A percentile compares a stretch with the other conserved stretches of the same genome.
Evolutionary conservation across 805 yeast species (phyloP).

Genomic region (Yamadazyma akitaensis): DNA sequence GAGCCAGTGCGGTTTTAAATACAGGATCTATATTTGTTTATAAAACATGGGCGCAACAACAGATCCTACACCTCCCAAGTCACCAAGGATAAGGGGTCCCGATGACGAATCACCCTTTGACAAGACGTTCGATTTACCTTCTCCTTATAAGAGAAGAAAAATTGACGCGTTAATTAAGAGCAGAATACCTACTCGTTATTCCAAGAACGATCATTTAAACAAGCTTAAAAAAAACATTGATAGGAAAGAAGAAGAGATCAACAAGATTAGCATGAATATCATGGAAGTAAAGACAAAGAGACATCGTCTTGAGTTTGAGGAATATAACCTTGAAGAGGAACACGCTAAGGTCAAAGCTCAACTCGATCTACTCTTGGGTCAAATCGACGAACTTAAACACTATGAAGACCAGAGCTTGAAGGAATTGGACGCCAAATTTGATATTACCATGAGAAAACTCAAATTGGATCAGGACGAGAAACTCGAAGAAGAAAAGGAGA

Average conservation of each 20-base stretch:
- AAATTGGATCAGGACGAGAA: constrained; percentile 19
- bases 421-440: constrained; percentile 23
- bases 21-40: constrained; percentile 5
- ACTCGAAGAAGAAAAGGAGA: constrained; percentile 25
- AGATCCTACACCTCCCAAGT: background rate
- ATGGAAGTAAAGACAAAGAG: constrained; percentile 35
- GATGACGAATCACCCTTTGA: background rate
- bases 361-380: constrained; percentile 29
- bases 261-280: constrained; percentile 16
- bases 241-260: constrained; percentile 17
- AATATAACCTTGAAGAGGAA: constrained; percentile 30
- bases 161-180: constrained; percentile 4
- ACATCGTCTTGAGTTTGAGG: constrained; percentile 35
- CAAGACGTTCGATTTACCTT: constrained; percentile 1
- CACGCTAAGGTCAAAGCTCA: constrained; percentile 37
- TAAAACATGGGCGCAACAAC: background rate
- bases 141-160: constrained; percentile 7
- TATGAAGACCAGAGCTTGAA: constrained; percentile 22
- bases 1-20: constrained; percentile 1
- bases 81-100: background rate
- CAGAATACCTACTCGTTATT: constrained; percentile 13
- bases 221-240: constrained; percentile 11
- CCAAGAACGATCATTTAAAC: constrained; percentile 15
- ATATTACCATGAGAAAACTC: constrained; percentile 20
- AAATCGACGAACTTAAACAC: constrained; percentile 27